phyloP scores from a whole-genome alignment of 257 asterid species.

The Avicennia marina region DNA sequence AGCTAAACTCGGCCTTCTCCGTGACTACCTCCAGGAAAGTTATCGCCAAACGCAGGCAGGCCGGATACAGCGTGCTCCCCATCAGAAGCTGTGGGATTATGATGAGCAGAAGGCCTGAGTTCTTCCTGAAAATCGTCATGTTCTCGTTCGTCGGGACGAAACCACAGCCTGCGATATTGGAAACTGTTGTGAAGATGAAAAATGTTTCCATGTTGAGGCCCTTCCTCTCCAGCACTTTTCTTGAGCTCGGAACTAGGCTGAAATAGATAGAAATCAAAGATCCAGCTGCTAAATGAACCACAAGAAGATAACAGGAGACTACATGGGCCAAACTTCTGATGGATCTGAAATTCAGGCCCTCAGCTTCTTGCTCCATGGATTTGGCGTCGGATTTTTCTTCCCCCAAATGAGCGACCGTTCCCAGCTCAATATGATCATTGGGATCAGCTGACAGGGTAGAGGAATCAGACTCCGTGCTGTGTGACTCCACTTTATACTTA shows the following conservation, averaged over 20 bases:
- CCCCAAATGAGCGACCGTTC: neutral
- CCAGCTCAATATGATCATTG: neutral
- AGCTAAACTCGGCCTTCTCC: conserved; percentile 24
- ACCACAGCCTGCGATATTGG: conserved; percentile 46
- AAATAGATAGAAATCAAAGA: conserved; percentile 21
- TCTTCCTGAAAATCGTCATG: conserved; percentile 42
- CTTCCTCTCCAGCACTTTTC: conserved; percentile 23
- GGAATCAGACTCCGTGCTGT: neutral
- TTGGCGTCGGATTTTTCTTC: neutral
- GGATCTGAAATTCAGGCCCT: neutral
- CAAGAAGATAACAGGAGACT: conserved; percentile 29
- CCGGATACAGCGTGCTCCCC: conserved; percentile 42
- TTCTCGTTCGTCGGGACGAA: conserved; percentile 50
- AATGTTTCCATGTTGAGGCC: conserved; percentile 31
- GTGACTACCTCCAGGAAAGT: conserved; percentile 29
- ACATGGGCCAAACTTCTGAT: conserved; percentile 30
- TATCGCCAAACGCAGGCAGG: conserved; percentile 29
- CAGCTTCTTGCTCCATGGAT: neutral
- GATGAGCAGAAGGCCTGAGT: conserved; percentile 42
- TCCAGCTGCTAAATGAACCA: conserved; percentile 25
- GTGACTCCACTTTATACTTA: no score
- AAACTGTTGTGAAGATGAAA: conserved; percentile 34
- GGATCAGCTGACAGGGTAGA: neutral
- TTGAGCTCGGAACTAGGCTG: conserved; percentile 23
- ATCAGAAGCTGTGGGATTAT: conserved; percentile 41